Evolutionary conservation across 192 early-diverging fungal genomes (phyloP).

Genomic region (Mortierella claussenii): DNA sequence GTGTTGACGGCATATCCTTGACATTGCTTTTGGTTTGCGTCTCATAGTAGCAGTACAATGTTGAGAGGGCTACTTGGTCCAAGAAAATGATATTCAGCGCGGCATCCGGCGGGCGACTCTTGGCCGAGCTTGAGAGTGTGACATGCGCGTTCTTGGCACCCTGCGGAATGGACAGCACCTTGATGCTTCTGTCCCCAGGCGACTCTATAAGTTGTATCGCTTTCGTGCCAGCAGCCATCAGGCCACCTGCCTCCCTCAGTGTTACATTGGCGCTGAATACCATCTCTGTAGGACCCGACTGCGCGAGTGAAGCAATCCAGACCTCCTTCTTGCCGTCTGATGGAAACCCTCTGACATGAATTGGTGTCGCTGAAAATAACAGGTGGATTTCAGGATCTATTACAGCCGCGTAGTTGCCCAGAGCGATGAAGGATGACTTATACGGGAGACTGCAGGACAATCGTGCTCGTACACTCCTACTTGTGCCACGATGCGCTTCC

Average conservation of each 20-base stretch:
- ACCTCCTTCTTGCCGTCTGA: slow-evolving; percentile 58
- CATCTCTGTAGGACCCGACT: slow-evolving; percentile 61
- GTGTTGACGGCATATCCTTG: slow-evolving; percentile 21
- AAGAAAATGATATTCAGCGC: slow-evolving; percentile 27
- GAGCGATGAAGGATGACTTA: slow-evolving; percentile 70
- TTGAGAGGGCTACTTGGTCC: slow-evolving; percentile 19
- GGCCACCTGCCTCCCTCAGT: slow-evolving; percentile 52
- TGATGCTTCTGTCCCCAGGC: slow-evolving; percentile 3
- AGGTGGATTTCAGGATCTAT: slow-evolving; percentile 60
- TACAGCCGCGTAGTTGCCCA: slow-evolving; percentile 66
- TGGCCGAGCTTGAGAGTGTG: slow-evolving; percentile 5
- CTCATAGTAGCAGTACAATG: slow-evolving; percentile 31
- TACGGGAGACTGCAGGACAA: slow-evolving; percentile 61
- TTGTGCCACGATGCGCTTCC: neutral
- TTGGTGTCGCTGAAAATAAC: slow-evolving; percentile 67
- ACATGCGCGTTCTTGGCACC: slow-evolving; percentile 21
- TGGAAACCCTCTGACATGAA: slow-evolving; percentile 54
- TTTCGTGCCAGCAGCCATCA: neutral
- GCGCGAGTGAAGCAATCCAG: slow-evolving; percentile 70
- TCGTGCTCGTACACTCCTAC: slow-evolving; percentile 3
- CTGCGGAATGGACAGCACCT: slow-evolving; percentile 29
- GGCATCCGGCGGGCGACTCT: slow-evolving; percentile 57
- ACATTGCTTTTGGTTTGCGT: neutral
- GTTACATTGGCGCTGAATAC: slow-evolving; percentile 65
- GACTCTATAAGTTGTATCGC: slow-evolving; percentile 15